Base-by-base conservation (phyloP, 1,284 basidiomycete genomes). In the Agaricales sp. region DNA sequence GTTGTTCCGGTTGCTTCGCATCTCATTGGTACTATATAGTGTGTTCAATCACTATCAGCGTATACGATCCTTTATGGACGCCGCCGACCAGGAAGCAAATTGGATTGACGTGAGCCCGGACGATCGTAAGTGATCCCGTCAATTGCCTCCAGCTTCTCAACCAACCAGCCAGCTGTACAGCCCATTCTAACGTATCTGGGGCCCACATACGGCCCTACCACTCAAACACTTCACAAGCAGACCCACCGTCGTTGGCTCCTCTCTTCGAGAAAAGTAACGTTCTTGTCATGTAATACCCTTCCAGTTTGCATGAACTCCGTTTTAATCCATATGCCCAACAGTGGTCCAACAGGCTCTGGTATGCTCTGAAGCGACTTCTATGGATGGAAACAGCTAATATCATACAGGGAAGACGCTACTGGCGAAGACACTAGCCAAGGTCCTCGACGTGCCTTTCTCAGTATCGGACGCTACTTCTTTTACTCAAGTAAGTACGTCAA, bases 41-140 rank as follows among this genome's bases (percentile, higher is more conserved):
- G 89, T 94, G 2, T 95, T 85, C 71, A 95, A 94, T 57, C 92
- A 95, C 62, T 94, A 93, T 62, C 91, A 86, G 59, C 84, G 91
- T 43, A 74, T 86, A 19, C 74, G 78, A 30, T 79, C 82, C 59
- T 58, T 82, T 22, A 56, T 68, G 35, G 73, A 72, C 50, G 65
- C 70, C n/a, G 70, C 73, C 22, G 61, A 71, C 18, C 59, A 62
- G 12, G 59, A 63, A 37, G 63, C 60, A 23, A 62, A 54, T 58
- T 57, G 51, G 44, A 53, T 43, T 49, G 58, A 55, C 56, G 51
- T 58, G 46, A 49, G 43, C 48, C 59, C 38, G 20, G 57, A 61
- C 47, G 63, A 68, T 51, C 51, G 71, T 73, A 49, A 54, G 68
- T 62, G 23, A 39, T 43, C 46, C 50, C 46, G 48, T 43, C 54